Conservation (phyloP, 73 alveolate species). For the Symbiodinium natans region DNA sequence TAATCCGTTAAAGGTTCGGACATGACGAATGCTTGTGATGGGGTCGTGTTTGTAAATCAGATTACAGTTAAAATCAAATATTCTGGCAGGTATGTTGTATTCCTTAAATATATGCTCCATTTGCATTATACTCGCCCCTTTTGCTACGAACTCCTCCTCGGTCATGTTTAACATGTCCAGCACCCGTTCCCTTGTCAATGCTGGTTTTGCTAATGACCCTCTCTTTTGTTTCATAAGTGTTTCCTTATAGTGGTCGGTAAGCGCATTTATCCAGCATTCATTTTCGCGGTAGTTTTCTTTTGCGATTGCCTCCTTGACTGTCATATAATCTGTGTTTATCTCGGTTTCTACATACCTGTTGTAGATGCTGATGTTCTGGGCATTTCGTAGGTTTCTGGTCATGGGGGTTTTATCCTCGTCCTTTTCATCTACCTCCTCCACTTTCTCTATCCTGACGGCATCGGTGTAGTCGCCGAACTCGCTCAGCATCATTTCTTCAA, state of each 20-base stretch:
- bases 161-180: not conserved
- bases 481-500: too few species aligned
- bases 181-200: not conserved
- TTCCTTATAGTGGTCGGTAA: constrained; percentile 15
- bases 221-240: constrained; percentile 41
- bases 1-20: constrained; percentile 19
- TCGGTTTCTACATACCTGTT: constrained; percentile 11
- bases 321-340: not conserved
- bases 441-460: constrained; percentile 18
- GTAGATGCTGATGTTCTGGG: not conserved
- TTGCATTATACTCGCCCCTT: constrained; percentile 44
- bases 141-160: constrained; percentile 33
- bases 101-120: constrained; percentile 16
- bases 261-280: constrained; percentile 30
- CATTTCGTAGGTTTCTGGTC: not conserved
- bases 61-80: constrained; percentile 9
- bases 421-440: not conserved
- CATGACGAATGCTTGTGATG: not conserved
- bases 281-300: constrained; percentile 6
- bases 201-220: constrained; percentile 5
- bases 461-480: too few species aligned
- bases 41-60: constrained; percentile 19
- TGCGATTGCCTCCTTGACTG: not conserved
- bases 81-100: constrained; percentile 24
- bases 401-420: not conserved